Base-by-base conservation (phyloP, 164 flowering plant genomes). In the Protea cynaroides region DNA sequence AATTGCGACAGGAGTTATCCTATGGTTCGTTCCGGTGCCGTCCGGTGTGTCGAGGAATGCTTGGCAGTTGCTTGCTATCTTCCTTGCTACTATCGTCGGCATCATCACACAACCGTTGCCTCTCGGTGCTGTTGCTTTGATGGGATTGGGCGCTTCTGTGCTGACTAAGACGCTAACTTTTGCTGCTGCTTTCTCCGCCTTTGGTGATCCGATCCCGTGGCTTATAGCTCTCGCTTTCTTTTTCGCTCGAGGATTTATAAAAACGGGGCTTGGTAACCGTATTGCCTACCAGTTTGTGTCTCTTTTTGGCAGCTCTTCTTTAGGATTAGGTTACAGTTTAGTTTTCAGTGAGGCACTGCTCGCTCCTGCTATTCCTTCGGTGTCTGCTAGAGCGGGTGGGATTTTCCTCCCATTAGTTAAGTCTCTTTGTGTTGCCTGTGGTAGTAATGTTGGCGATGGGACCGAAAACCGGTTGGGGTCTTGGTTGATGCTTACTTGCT, bases 191-290 rank as follows among this genome's bases (percentile, higher is more conserved):
- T 92, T 92, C 77, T 92, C 98, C 1, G 93, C 93, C 13, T 92
- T 92, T 49, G 96, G 98, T 3, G 98, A 92, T 72, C 96, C 96
- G 1, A 92, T 89, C 51, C 98, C 96, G 1, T 90, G 96, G 98
- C 78, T 92, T 8, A 92, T 92, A 13, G 96, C 92, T 12, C 85
- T 92, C 17, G 96, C 98, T 0, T 92, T 92, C 80, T 92, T 92
- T 82, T 92, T 92, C 65, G 95, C 98, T 0, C 68, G 92, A 8
- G 95, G 98, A 1, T 92, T 92, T 68, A 88, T 92, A 43, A 92
- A 92, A 65, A 90, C 96, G 21, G 96, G 98, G 0, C 81, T 92
- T 4, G 98, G 98, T 0, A 90, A 92, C 69, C 80, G 96, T 14
- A 81, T 93, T 19, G 97, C 98, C 0, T 90, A 87, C 64, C 96